phyloP scores from a whole-genome alignment of 176 grass and related monocot species.

The Echinochloa phyllopogon region DNA sequence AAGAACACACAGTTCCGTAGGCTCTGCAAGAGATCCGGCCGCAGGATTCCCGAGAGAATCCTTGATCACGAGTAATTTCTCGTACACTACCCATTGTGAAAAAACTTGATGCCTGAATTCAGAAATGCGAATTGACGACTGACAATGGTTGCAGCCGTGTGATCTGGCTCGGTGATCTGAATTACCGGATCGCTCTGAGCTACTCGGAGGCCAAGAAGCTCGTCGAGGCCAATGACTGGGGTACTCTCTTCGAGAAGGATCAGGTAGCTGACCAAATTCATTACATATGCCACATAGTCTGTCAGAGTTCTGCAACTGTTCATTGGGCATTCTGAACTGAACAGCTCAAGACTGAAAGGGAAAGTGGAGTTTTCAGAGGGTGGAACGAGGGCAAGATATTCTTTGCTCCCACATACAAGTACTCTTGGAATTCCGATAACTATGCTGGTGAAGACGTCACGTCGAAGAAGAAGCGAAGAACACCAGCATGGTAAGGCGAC shows the following conservation, averaged over 20 bases:
- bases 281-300: not conserved
- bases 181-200: slow-evolving; percentile 81
- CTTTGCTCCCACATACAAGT: slow-evolving; percentile 94
- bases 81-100: not conserved
- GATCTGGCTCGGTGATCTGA: slow-evolving; percentile 87
- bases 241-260: slow-evolving; percentile 83
- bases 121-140: not conserved
- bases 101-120: not conserved
- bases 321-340: not conserved
- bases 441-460: slow-evolving; percentile 62
- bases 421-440: slow-evolving; percentile 76
- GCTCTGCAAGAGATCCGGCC: slow-evolving; percentile 62
- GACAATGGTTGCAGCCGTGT: slow-evolving; percentile 51
- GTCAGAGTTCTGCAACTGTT: not conserved
- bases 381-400: slow-evolving; percentile 90
- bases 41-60: slow-evolving; percentile 67
- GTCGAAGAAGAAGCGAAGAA: slow-evolving; percentile 93
- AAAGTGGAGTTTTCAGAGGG: slow-evolving; percentile 74
- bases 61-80: slow-evolving; percentile 84
- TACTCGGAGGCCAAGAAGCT: slow-evolving; percentile 75
- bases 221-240: slow-evolving; percentile 74
- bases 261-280: slow-evolving; percentile 43
- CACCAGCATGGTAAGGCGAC: slow-evolving; percentile 78
- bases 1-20: slow-evolving; percentile 75
- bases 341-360: slow-evolving; percentile 83